Evolutionary conservation across 2,329 filamentous ascomycete species (phyloP), one percentile per base, ranked within the genome.

Genomic region (Microsporum audouinii): DNA sequence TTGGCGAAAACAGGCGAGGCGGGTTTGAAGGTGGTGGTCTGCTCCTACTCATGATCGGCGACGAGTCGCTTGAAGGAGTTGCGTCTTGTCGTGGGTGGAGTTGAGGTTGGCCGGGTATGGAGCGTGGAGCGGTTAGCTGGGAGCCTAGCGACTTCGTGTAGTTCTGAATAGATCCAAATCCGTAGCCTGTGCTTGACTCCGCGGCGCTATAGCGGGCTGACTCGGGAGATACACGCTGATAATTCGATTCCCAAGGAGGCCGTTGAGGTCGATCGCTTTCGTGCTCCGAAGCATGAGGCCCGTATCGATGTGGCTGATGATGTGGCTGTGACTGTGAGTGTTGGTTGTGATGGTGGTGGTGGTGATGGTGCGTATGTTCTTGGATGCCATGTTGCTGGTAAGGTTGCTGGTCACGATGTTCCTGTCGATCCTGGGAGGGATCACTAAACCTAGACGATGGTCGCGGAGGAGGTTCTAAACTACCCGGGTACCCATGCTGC

Each of bases 121-220:
- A 72, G 57, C 74, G 69, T 39, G 70, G 66, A 2, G 71, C 69
- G 38, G 69, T 69, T 7, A 72, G 62, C 61, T 76, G 74, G 5
- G 74, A 75, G 1, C 73, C 74, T 6, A 75, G 63, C 6, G 74
- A 72, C 60, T 76, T 76, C 7, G 72, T 72, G 63, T 76, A 76
- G 62, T 68, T 74, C 60, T 75, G 74, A 60, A 75, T 72, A 33
- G 72, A 70, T 10, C 74, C 73, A 59, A 75, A 76, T 0, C 73
- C 73, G 65, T 74, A 76, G 1, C 64, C 66, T 0, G 73, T 62
- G 3, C 64, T 65, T 2, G 70, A 51, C 39, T 75, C 73, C 4
- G 68, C 65, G 2, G 68, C 66, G 4, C 68, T 66, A 45, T 73
- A 72, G 7, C 73, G 73, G 59, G 72, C 71, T 2, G 65, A 64